A percentile compares a stretch with the other conserved stretches of the same genome.
Evolutionary conservation across 2,329 filamentous ascomycete species (phyloP).

Genomic region (Microsporum ferrugineum): DNA sequence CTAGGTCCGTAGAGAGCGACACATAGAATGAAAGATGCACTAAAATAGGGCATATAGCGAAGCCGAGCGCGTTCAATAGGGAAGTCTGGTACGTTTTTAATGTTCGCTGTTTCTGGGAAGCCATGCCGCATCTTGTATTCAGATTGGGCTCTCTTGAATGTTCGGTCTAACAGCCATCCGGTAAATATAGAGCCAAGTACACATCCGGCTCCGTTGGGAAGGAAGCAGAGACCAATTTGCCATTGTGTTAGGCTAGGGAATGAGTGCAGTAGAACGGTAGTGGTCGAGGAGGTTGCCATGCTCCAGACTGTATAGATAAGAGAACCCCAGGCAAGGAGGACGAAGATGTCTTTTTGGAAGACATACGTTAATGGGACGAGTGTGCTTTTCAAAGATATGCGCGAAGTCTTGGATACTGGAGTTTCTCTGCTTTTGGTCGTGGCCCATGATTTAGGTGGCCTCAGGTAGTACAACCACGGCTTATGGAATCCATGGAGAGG

Average conservation of each 20-base stretch:
- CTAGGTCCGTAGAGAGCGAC: conserved; percentile 35
- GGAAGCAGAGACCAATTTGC: conserved; percentile 27
- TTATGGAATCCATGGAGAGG: neutral
- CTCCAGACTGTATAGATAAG: neutral
- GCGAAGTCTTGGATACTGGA: neutral
- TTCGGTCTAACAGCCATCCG: conserved; percentile 56
- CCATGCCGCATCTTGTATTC: conserved; percentile 41
- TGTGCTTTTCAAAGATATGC: neutral
- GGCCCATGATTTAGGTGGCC: neutral
- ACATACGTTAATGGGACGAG: neutral
- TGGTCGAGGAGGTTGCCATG: neutral
- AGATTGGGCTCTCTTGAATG: conserved; percentile 47
- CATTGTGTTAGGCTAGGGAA: neutral
- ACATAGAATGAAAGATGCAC: conserved; percentile 14
- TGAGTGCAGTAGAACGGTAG: neutral
- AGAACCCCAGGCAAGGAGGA: conserved; percentile 23
- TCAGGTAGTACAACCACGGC: neutral
- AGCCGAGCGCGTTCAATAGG: conserved; percentile 36
- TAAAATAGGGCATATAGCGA: neutral
- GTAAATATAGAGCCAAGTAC: conserved; percentile 12
- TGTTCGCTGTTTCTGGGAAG: conserved; percentile 47
- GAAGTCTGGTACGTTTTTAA: conserved; percentile 43
- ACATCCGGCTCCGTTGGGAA: conserved; percentile 14
- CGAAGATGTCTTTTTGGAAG: conserved; percentile 28
- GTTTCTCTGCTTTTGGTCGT: neutral